Conservation (phyloP, 768 basidiomycete genomes). For the Daedaleopsis sinensis region DNA sequence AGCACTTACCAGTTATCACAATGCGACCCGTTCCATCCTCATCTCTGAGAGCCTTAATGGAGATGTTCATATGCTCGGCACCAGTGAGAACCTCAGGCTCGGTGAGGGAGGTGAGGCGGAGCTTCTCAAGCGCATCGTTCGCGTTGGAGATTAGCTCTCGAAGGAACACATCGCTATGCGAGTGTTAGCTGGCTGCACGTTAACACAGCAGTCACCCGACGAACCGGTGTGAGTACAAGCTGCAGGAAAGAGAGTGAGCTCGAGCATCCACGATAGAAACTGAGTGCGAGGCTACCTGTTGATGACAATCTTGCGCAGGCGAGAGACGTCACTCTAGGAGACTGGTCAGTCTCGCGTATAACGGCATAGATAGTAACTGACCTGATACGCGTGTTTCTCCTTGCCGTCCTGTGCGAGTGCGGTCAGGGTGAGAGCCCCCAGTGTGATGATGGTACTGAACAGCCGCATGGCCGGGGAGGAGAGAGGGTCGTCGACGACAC, state of each 20-base stretch:
- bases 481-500: neutral
- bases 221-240: conserved; percentile 84
- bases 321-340: conserved; percentile 85
- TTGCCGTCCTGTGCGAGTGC: conserved; percentile 56
- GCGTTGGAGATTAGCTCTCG: conserved; percentile 93
- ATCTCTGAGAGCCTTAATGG: conserved; percentile 74
- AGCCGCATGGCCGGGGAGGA: conserved; percentile 54
- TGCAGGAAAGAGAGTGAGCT: conserved; percentile 33
- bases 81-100: conserved; percentile 75
- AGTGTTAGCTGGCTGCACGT: neutral
- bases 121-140: conserved; percentile 96
- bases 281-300: conserved; percentile 55
- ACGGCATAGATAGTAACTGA: conserved; percentile 30
- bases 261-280: conserved; percentile 16
- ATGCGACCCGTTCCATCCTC: conserved; percentile 73
- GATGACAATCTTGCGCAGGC: conserved; percentile 91
- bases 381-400: conserved; percentile 75
- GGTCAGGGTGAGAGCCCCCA: conserved; percentile 45
- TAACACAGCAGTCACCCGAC: conserved; percentile 14
- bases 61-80: conserved; percentile 81
- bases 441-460: conserved; percentile 46
- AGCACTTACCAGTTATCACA: conserved; percentile 65
- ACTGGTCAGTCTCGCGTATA: neutral
- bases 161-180: conserved; percentile 73
- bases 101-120: conserved; percentile 81